Conservation (phyloP, 108 stramenopile species). For the Pseudonitzschia delicatissima region DNA sequence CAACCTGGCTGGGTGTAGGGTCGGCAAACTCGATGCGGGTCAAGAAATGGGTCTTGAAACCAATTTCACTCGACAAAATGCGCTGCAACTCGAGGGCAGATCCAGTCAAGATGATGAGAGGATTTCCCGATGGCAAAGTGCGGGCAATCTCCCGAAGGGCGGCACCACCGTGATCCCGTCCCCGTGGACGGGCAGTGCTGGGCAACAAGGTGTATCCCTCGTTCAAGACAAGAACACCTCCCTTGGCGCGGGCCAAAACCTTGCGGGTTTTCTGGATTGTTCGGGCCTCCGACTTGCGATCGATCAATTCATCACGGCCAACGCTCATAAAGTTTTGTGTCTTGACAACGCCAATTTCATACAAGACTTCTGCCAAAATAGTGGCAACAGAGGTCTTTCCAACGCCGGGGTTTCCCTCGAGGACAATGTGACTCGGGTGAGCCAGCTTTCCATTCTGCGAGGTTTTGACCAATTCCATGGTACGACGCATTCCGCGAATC, state of each 20-base stretch:
- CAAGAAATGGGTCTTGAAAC: constrained; percentile 77
- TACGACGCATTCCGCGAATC: constrained; percentile 82
- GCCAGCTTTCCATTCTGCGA: constrained; percentile 33
- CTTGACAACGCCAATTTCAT: constrained; percentile 74
- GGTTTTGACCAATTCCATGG: constrained; percentile 57
- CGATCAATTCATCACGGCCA: constrained; percentile 73
- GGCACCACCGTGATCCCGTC: constrained; percentile 80
- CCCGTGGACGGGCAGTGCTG: constrained; percentile 70
- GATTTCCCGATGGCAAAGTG: constrained; percentile 56
- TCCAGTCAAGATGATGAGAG: constrained; percentile 75
- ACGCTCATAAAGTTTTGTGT: constrained; percentile 49
- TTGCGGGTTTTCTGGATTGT: constrained; percentile 69
- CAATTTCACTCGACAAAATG: constrained; percentile 74
- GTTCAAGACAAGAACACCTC: constrained; percentile 79
- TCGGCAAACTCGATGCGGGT: constrained; percentile 78
- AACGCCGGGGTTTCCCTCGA: constrained; percentile 90
- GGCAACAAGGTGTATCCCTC: constrained; percentile 83
- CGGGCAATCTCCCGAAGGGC: constrained; percentile 74
- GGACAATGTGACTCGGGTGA: constrained; percentile 63
- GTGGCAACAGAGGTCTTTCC: constrained; percentile 86
- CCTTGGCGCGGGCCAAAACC: constrained; percentile 64
- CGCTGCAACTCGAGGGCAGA: constrained; percentile 70
- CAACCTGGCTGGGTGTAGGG: constrained; percentile 66
- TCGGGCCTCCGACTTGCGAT: constrained; percentile 72
- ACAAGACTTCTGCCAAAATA: constrained; percentile 62